These are phyloP conservation scores for Aquilaria malaccensis DNA, from an alignment of 345 rosid species.

Conservation along the genomic window DNA sequence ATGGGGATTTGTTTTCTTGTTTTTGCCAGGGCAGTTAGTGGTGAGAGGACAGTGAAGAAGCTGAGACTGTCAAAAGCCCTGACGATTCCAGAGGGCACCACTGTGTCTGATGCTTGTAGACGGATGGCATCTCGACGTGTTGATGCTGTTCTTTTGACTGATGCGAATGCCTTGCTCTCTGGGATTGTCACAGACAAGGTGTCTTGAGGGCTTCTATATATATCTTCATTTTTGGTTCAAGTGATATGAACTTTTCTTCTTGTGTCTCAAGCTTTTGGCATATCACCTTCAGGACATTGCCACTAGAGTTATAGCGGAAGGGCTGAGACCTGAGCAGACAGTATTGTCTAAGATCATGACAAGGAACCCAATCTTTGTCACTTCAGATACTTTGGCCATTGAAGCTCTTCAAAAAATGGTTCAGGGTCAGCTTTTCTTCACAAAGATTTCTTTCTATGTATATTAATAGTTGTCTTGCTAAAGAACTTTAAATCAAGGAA, in stretches of 20 bases:
- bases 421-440: conserved; percentile 47
- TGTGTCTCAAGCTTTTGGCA: neutral
- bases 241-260: neutral
- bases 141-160: conserved; percentile 83
- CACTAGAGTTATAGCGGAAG: conserved; percentile 88
- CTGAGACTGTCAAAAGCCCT: conserved; percentile 87
- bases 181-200: conserved; percentile 95
- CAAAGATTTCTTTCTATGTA: neutral
- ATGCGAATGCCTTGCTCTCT: conserved; percentile 81
- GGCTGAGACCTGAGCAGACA: conserved; percentile 87
- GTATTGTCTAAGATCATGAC: conserved; percentile 90
- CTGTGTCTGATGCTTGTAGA: conserved; percentile 81
- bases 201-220: neutral
- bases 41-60: conserved; percentile 92
- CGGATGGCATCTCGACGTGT: conserved; percentile 96
- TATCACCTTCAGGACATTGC: conserved; percentile 49
- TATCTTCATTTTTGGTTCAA: neutral
- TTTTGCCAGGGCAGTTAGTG: conserved; percentile 28
- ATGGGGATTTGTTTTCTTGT: neutral
- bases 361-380: conserved; percentile 79
- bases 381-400: conserved; percentile 75
- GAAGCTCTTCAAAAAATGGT: conserved; percentile 99
- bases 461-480: too few relatives aligned
- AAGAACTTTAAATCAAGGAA: too few relatives aligned
- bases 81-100: conserved; percentile 89